Base-by-base conservation (phyloP, 163 green algal species). In the Botryococcus braunii region DNA sequence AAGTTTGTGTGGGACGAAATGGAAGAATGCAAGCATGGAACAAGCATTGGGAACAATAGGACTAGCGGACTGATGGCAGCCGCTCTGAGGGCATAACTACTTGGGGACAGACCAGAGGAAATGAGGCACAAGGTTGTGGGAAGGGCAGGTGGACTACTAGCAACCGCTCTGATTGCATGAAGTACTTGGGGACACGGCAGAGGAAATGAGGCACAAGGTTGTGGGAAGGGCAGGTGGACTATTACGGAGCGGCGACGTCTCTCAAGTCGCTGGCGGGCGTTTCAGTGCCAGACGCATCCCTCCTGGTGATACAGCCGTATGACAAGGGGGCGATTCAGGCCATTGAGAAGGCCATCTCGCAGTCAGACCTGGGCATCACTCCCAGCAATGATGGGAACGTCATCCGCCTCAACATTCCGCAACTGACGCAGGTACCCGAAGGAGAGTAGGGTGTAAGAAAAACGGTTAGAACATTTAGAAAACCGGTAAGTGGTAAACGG, bases 11-110 rank as follows among this genome's bases (percentile, higher is more conserved):
- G n/a, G n/a, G n/a, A n/a, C n/a, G n/a, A n/a, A n/a, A n/a, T n/a
- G n/a, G n/a, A n/a, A n/a, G n/a, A n/a, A n/a, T n/a, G n/a, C n/a
- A n/a, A n/a, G n/a, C n/a, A n/a, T n/a, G n/a, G n/a, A n/a, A n/a
- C n/a, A n/a, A n/a, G n/a, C n/a, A n/a, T n/a, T n/a, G n/a, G n/a
- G n/a, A n/a, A n/a, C n/a, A n/a, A n/a, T n/a, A 6, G 21, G 3
- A 11, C 83, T 94, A 82, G 92, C 98, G 31, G 91, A 97, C 36
- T 96, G 96, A 71, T 98, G 95, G n/a, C n/a, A n/a, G n/a, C n/a
- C n/a, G n/a, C n/a, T n/a, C n/a, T n/a, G n/a, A n/a, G n/a, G n/a
- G n/a, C n/a, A n/a, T n/a, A n/a, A n/a, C n/a, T n/a, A n/a, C n/a
- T n/a, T n/a, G n/a, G n/a, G n/a, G n/a, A n/a, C n/a, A n/a, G n/a